phyloP scores from a whole-genome alignment of 495 filamentous ascomycete species.

The Neurospora sublineolata region DNA sequence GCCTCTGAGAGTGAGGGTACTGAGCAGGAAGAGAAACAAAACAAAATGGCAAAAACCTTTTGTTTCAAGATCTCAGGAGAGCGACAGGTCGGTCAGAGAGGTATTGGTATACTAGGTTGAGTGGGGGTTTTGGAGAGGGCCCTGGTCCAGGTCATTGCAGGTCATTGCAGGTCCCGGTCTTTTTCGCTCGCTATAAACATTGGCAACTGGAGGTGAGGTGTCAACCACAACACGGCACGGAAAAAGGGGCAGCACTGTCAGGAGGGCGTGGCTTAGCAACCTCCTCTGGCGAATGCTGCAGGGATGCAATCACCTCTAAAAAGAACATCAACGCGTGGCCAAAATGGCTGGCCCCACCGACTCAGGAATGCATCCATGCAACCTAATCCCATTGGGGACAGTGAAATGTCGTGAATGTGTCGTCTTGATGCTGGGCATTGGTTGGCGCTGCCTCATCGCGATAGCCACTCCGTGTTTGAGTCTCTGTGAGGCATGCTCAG shows the following conservation, averaged over 20 bases:
- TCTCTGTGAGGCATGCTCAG: background rate
- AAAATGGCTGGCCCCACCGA: background rate
- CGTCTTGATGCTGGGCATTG: background rate
- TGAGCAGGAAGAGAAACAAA: constrained; percentile 5
- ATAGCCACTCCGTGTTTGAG: background rate
- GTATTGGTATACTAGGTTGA: background rate
- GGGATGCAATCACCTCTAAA: background rate
- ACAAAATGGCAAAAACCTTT: constrained; percentile 11
- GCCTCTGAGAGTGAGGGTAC: constrained; percentile 2
- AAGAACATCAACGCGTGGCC: background rate
- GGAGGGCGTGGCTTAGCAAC: background rate
- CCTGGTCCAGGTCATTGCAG: background rate
- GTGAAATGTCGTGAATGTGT: background rate
- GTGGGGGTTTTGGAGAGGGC: background rate
- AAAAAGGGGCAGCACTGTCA: background rate
- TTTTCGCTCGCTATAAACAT: background rate
- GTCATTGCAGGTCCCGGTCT: background rate
- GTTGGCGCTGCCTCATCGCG: background rate
- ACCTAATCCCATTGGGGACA: background rate
- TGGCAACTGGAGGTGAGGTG: background rate
- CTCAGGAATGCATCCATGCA: background rate
- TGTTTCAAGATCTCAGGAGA: constrained; percentile 19
- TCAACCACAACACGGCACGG: background rate
- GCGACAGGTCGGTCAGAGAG: background rate
- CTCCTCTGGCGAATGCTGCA: background rate